A percentile compares a stretch with the other conserved stretches of the same genome.
Conservation (phyloP, 176 grass and related monocot genomes). For the Juncus effusus region DNA sequence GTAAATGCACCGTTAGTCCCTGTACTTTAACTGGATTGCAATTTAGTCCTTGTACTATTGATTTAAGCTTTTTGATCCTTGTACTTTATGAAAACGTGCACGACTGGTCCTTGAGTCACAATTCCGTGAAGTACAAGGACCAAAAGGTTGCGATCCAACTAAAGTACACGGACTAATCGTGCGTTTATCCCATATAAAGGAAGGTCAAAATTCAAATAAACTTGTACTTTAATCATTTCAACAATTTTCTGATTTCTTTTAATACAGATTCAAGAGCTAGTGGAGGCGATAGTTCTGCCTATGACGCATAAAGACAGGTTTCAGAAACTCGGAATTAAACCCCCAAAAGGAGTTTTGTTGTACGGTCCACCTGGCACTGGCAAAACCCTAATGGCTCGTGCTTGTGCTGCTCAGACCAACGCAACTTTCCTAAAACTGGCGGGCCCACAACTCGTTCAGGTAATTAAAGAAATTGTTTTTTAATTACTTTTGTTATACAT, state of each 20-base stretch:
- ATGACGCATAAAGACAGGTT: slow-evolving; percentile 93
- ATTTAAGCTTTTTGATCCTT: no score
- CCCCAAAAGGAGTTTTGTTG: slow-evolving; percentile 89
- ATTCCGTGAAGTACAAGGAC: no score
- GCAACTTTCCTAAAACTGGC: slow-evolving; percentile 93
- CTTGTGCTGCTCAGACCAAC: slow-evolving; percentile 91
- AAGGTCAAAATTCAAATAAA: not conserved
- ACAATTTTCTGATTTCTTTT: slow-evolving; percentile 7
- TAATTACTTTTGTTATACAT: not conserved
- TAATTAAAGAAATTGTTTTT: slow-evolving; percentile 7
- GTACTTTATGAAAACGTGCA: no score
- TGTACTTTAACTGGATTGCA: no score
- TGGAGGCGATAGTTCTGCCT: slow-evolving; percentile 85
- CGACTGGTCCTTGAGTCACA: no score
- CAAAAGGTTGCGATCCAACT: no score
- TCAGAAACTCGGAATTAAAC: slow-evolving; percentile 84
- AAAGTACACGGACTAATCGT: no score
- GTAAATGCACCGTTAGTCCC: no score
- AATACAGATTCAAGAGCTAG: slow-evolving; percentile 89
- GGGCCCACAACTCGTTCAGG: slow-evolving; percentile 84
- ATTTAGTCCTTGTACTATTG: no score
- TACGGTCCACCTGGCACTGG: slow-evolving; percentile 95
- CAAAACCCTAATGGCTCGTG: slow-evolving; percentile 93
- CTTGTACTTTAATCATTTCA: slow-evolving; percentile 1
- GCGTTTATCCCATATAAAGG: no score